Base-by-base conservation (phyloP, 176 grass and related monocot genomes). In the Carex cristatella region DNA sequence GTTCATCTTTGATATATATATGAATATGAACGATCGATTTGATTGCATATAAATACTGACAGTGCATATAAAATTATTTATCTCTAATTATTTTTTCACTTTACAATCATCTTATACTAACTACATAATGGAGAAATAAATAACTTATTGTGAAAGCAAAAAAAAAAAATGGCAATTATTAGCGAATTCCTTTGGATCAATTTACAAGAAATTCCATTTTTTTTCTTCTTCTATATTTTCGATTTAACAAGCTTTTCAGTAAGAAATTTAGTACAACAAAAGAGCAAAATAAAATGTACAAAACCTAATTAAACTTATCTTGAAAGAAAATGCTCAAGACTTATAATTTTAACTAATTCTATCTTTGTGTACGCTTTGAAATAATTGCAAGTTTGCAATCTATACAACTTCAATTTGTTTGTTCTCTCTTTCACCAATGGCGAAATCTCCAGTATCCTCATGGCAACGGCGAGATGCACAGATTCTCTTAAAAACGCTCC, bases 321-420 rank as follows among this genome's bases (percentile, higher is more conserved):
- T 27, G 44, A 49, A 53, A 28, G 70, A 51, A 75, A 48, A 53
- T 23, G 46, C 23, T 75, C 7, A 13, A 55, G 46, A 55, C 8
- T 64, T 53, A 13, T 67, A 68, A 83, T 46, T 66, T 77, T 27
- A 65, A 49, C 38, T 82, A 66, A 61, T 1, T 82, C 37, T 14
- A 82, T 82, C 57, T 2, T 62, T 81, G 15, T 81, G 64, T 40
- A 81, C 49, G 10, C 27, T 58, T 46, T 60, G 2, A 58, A 33
- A 49, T 10, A 49, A 49, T 49, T 49, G 9, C 46, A 48, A 48
- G 7, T 9, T 48, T 7, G 8, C 4, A 33, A 68, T 1, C 80
- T 83, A 83, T 35, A 83, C 80, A 62, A 83, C 80, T 66, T 83
- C 61, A 65, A 68, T 65, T 54, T 83, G 40, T 66, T 83, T 83